These are phyloP conservation scores for Fusarium aywerte DNA, from an alignment of 2,329 filamentous ascomycete species.

Conservation along the genomic window DNA sequence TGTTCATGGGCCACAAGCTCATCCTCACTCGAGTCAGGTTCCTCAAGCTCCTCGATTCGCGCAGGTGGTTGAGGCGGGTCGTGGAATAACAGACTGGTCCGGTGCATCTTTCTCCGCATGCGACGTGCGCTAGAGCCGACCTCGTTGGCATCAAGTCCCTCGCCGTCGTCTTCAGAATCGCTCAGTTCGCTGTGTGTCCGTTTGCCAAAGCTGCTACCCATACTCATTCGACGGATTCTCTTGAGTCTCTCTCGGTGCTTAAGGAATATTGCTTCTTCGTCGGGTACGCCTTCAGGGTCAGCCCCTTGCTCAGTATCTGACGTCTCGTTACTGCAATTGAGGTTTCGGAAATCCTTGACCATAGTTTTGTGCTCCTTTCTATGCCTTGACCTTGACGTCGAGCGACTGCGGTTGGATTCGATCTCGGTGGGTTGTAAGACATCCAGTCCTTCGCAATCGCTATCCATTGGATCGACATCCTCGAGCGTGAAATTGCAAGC, in stretches of 20 bases:
- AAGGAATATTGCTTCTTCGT: conserved; percentile 54
- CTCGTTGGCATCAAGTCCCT: conserved; percentile 55
- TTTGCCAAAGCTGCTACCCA: conserved; percentile 66
- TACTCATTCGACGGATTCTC: conserved; percentile 59
- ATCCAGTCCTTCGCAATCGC: conserved; percentile 56
- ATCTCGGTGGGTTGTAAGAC: conserved; percentile 59
- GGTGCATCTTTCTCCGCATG: conserved; percentile 59
- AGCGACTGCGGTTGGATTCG: conserved; percentile 58
- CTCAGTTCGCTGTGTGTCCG: conserved; percentile 65
- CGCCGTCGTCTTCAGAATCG: conserved; percentile 59
- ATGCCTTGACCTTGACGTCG: conserved; percentile 53
- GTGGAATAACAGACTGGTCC: conserved; percentile 60
- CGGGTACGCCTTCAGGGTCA: conserved; percentile 51
- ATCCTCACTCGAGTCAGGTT: conserved; percentile 62
- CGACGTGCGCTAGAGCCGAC: conserved; percentile 61
- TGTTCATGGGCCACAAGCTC: conserved; percentile 54
- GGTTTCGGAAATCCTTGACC: conserved; percentile 57
- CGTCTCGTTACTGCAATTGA: conserved; percentile 57
- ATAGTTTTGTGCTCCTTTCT: conserved; percentile 57
- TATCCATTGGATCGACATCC: conserved; percentile 60
- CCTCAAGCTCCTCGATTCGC: conserved; percentile 65
- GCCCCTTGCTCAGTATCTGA: conserved; percentile 53
- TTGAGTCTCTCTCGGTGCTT: conserved; percentile 56
- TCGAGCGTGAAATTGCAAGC: conserved; percentile 56
- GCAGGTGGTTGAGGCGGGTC: conserved; percentile 61